A percentile compares a stretch with the other conserved stretches of the same genome.
Evolutionary conservation across 805 yeast genomes (phyloP).

Genomic region (Starmerella scarabaei): DNA sequence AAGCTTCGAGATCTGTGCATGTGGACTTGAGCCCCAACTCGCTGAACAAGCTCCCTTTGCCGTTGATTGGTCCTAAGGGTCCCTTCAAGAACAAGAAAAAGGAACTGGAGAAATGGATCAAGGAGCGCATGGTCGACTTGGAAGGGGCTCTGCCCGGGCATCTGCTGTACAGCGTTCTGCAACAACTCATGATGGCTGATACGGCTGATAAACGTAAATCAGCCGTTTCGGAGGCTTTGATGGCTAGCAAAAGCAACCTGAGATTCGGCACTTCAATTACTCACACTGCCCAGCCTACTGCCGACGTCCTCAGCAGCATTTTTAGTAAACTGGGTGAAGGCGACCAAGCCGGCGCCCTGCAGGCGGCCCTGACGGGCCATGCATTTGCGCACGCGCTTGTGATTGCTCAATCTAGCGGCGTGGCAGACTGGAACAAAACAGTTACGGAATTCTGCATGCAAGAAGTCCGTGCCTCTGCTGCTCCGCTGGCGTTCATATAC

Average conservation of each 20-base stretch:
- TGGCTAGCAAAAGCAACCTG: conserved; percentile 1
- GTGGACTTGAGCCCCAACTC: not conserved
- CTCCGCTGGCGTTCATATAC: conserved; percentile 42
- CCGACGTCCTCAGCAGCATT: conserved; percentile 18
- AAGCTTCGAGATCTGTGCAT: too few relatives aligned
- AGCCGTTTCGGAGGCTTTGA: conserved; percentile 3
- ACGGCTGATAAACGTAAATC: not conserved
- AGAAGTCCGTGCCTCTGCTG: conserved; percentile 32
- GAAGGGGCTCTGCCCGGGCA: conserved; percentile 5
- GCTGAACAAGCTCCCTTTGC: conserved; percentile 47
- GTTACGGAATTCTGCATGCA: conserved; percentile 45
- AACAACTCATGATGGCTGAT: conserved; percentile 10
- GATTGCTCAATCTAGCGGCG: conserved; percentile 53
- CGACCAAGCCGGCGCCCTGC: conserved; percentile 51
- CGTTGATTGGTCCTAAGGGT: conserved; percentile 38
- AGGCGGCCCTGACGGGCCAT: conserved; percentile 44
- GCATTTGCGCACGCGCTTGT: conserved; percentile 72
- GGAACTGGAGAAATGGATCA: conserved; percentile 61
- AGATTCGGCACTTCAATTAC: not conserved
- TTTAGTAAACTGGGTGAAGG: conserved; percentile 43
- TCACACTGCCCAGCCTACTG: not conserved
- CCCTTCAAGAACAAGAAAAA: conserved; percentile 43
- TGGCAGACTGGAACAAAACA: conserved; percentile 44
- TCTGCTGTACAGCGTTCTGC: conserved; percentile 16
- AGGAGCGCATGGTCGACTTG: conserved; percentile 26